Percentiles rank a stretch among this genome's conserved stretches.
phyloP scores from a whole-genome alignment of 148 eudicot species.

The Pouteria glomerata region DNA sequence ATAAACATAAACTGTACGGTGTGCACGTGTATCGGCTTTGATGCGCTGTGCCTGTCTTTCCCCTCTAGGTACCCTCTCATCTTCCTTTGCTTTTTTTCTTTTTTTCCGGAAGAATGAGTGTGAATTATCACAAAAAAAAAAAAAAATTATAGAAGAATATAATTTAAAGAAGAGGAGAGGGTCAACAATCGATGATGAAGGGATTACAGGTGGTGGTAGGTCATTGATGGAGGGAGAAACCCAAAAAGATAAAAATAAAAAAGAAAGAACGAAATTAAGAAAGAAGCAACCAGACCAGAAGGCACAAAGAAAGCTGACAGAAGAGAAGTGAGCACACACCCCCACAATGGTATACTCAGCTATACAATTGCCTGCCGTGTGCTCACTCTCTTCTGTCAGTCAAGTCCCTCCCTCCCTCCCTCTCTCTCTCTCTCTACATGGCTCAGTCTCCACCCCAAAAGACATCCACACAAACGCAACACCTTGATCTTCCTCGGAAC shows the following conservation, averaged over 20 bases:
- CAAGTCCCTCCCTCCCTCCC: not conserved
- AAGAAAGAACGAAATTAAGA: not conserved
- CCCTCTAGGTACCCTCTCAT: not conserved
- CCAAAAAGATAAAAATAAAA: not conserved
- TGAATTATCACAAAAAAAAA: no score
- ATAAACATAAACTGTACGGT: not conserved
- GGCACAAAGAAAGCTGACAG: constrained; percentile 10
- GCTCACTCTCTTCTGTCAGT: constrained; percentile 30
- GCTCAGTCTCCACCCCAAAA: not conserved
- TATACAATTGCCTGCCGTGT: constrained; percentile 18
- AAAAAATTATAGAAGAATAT: no score
- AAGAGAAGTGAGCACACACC: constrained; percentile 26
- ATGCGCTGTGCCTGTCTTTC: not conserved
- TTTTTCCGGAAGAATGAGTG: no score
- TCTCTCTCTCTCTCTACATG: not conserved
- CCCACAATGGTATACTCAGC: not conserved
- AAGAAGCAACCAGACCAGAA: not conserved
- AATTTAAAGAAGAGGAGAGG: no score
- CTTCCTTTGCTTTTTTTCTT: not conserved
- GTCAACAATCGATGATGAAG: not conserved
- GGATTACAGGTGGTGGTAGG: not conserved
- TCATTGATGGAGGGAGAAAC: not conserved
- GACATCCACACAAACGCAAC: not conserved
- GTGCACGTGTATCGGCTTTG: not conserved
- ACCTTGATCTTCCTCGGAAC: no score